Evolutionary conservation across 73 alveolate species (phyloP).

Genomic region (Tetrahymena elliotti): DNA sequence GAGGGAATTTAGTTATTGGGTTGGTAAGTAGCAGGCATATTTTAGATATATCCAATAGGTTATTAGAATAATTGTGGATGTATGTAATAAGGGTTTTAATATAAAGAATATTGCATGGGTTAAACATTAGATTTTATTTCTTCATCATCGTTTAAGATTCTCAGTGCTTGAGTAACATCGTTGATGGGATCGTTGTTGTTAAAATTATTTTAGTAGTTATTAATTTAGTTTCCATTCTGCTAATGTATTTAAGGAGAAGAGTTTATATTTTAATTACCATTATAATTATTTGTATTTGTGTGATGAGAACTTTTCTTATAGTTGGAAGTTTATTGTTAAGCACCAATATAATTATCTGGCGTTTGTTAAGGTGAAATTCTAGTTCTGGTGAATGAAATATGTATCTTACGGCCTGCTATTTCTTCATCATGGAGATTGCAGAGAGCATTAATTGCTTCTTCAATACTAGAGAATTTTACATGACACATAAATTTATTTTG

Average conservation of each 20-base stretch:
- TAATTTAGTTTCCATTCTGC: neutral
- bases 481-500: constrained; percentile 7
- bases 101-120: neutral
- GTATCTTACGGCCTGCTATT: constrained; percentile 32
- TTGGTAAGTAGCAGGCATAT: neutral
- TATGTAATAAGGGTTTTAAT: neutral
- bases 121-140: neutral
- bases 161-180: neutral
- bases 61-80: neutral
- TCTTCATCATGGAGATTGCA: constrained; percentile 36
- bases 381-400: constrained; percentile 27
- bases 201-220: neutral
- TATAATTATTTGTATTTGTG: neutral
- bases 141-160: neutral
- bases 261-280: neutral
- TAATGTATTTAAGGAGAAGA: neutral
- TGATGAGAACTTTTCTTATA: neutral
- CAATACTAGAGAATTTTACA: constrained; percentile 27
- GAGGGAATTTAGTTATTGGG: neutral
- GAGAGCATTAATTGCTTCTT: constrained; percentile 44
- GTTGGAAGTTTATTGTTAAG: no score
- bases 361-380: neutral
- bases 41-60: neutral
- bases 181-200: neutral
- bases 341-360: neutral